A percentile compares a stretch with the other conserved stretches of the same genome.
Evolutionary conservation across 2,329 filamentous ascomycete species (phyloP).

Genomic region (Gliomastix tumulicola): DNA sequence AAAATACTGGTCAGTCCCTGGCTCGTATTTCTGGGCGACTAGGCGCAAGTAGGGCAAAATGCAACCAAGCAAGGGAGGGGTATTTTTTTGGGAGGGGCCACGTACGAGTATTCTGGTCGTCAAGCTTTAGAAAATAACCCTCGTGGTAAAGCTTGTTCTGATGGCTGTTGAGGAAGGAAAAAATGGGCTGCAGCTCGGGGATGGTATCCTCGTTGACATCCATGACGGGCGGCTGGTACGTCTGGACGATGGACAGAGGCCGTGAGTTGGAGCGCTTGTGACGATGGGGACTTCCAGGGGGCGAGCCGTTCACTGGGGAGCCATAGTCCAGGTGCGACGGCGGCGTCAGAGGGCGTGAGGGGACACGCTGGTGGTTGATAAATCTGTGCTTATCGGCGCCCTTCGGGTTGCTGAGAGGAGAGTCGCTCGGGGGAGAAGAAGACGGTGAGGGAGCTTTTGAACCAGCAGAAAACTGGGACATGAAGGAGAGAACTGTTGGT

Average conservation of each 20-base stretch:
- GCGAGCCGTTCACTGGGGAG: slow-evolving; percentile 30
- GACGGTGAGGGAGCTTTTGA: slow-evolving; percentile 37
- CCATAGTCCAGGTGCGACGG: slow-evolving; percentile 32
- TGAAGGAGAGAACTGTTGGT: slow-evolving; percentile 80
- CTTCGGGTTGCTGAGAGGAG: slow-evolving; percentile 15
- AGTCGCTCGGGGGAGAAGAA: slow-evolving; percentile 33
- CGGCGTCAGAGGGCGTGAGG: slow-evolving; percentile 26
- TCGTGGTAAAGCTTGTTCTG: slow-evolving; percentile 96
- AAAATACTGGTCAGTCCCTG: no score
- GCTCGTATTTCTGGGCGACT: no score
- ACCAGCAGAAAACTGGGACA: slow-evolving; percentile 66
- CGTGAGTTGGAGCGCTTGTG: slow-evolving; percentile 51
- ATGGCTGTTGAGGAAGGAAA: slow-evolving; percentile 89
- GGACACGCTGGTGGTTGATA: slow-evolving; percentile 8
- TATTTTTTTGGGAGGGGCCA: no score
- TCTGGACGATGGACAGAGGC: slow-evolving; percentile 79
- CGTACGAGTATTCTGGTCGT: slow-evolving; percentile 88
- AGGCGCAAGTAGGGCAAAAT: no score
- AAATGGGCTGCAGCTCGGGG: slow-evolving; percentile 90
- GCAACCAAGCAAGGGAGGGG: slow-evolving; percentile 3
- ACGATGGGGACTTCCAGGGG: slow-evolving; percentile 24
- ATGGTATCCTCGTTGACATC: slow-evolving; percentile 79
- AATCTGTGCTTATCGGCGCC: slow-evolving; percentile 4
- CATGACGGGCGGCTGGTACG: slow-evolving; percentile 80
- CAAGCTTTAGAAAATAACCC: slow-evolving; percentile 93